Evolutionary conservation across 208 protist species (phyloP), one percentile per base, ranked within the genome.

Genomic region (Tetramitus jugosus): DNA sequence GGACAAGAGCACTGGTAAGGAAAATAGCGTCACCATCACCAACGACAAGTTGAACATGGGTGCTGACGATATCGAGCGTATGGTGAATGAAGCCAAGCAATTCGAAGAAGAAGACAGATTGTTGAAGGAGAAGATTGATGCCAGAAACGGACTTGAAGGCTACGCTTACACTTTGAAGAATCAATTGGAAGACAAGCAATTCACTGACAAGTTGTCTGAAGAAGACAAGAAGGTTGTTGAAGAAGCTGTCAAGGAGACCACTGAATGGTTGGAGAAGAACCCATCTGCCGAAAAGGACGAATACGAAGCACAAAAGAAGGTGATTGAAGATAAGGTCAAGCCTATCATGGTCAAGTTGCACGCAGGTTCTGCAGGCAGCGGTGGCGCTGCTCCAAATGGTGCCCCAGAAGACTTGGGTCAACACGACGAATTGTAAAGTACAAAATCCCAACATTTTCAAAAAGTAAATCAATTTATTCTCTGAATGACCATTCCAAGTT

Each of bases 311-410:
- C 82, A 91, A 37, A 89, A 86, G 60, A 94, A 97, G 87, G 87
- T 91, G 76, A 83, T 97, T 68, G 94, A 97, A 88, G 87, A 79
- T 60, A 83, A 95, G 45, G 90, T 91, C 69, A 94, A 91, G 83
- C 94, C 95, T 61, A 98, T 99, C 88, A 95, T 99, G 80, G 88
- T 91, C 79, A 95, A 94, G 78, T 68, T 93, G 35, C 92, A 95
- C 60, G n/a, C n/a, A n/a, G n/a, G n/a, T n/a, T n/a, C n/a, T n/a
- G n/a, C n/a, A n/a, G 80, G 84, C 74, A 39, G 68, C 7, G 33
- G 49, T 43, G 82, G 46, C 37, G 46, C 29, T 79, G 65, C 40
- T 53, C 65, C 26, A 72, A 23, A 26, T 23, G 81, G 79, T 60
- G 69, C 56, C 33, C 61, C 10, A 37, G 78, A 14, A 35, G 39